These are phyloP conservation scores for Annona cherimola DNA, from an alignment of 164 flowering plant genomes.

Conservation along the genomic window DNA sequence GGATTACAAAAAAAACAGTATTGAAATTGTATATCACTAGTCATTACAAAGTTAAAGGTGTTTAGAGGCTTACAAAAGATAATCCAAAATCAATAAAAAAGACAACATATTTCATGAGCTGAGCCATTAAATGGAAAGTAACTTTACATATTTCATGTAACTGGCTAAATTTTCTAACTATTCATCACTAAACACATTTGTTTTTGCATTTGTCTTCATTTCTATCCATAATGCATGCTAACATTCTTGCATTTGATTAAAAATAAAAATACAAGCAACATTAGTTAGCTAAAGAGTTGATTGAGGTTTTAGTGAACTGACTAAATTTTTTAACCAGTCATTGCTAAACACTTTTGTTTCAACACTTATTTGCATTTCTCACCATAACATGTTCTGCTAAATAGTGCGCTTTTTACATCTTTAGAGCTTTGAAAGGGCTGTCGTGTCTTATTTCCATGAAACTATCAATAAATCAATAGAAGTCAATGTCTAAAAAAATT, in stretches of 20 bases:
- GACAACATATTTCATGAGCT: too few species aligned
- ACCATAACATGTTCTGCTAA: constrained; percentile 83
- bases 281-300: neutral
- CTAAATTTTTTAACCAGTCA: neutral
- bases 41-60: too few species aligned
- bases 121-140: too few species aligned
- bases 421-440: constrained; percentile 34
- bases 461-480: neutral
- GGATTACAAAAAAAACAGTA: too few species aligned
- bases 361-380: constrained; percentile 56
- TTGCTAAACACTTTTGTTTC: neutral
- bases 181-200: too few species aligned
- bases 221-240: neutral
- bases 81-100: too few species aligned
- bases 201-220: too few species aligned
- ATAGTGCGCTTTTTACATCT: constrained; percentile 72
- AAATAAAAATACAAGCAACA: neutral
- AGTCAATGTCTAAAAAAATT: neutral
- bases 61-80: too few species aligned
- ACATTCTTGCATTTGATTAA: constrained; percentile 2
- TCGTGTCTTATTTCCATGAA: constrained; percentile 49
- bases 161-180: too few species aligned
- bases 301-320: neutral
- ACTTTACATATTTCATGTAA: too few species aligned
- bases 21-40: too few species aligned